Conservation (phyloP, 495 filamentous ascomycete genomes). For the Symbiotaphrina buchneri region DNA sequence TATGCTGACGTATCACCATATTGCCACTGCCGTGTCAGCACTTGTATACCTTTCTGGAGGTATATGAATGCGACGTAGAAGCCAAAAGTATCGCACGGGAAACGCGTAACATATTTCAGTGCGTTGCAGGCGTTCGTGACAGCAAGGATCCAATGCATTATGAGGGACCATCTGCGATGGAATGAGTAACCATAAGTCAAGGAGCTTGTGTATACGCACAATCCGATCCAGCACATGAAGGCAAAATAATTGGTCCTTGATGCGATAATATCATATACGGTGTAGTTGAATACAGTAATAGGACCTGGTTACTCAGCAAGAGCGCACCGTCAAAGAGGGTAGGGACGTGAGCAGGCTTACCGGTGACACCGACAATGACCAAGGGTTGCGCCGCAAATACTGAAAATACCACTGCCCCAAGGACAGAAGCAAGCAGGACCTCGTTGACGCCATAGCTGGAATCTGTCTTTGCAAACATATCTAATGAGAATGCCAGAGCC, state of each 20-base stretch:
- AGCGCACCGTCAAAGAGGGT: background rate
- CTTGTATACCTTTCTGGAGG: constrained; percentile 65
- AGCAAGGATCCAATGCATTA: constrained; percentile 63
- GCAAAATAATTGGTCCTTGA: constrained; percentile 49
- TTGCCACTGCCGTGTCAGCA: constrained; percentile 41
- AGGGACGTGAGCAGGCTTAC: too few species aligned
- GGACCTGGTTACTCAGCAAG: constrained; percentile 26
- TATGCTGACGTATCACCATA: constrained; percentile 40
- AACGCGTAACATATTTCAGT: constrained; percentile 59
- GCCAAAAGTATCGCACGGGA: constrained; percentile 73
- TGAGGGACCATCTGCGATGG: constrained; percentile 38
- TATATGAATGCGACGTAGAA: constrained; percentile 82
- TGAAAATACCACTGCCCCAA: constrained; percentile 57
- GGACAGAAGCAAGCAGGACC: constrained; percentile 54
- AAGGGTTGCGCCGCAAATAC: constrained; percentile 57
- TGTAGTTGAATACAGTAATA: constrained; percentile 71
- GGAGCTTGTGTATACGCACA: constrained; percentile 21
- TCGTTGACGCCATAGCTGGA: constrained; percentile 72
- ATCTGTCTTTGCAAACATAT: constrained; percentile 67
- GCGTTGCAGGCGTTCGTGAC: constrained; percentile 64
- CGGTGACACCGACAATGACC: constrained; percentile 80
- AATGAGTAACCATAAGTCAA: too few species aligned
- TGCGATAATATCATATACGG: constrained; percentile 60
- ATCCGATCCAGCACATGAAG: constrained; percentile 72
- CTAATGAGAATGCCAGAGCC: constrained; percentile 61